Percentiles rank a stretch among this genome's conserved stretches.
phyloP scores from a whole-genome alignment of 108 stramenopile genomes.

The Epipyxis sp. region DNA sequence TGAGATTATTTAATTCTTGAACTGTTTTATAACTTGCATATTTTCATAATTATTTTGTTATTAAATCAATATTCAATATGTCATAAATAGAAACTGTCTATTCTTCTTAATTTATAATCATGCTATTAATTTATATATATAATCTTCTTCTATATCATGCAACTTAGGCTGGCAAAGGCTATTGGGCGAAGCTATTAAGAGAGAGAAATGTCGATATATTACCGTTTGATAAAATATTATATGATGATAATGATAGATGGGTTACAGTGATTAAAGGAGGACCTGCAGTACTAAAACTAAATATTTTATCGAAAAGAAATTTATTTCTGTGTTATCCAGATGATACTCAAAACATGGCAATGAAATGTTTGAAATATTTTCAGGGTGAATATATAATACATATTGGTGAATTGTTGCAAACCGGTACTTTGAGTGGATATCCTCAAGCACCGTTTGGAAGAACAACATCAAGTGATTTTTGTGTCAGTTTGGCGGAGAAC shows the following conservation, averaged over 20 bases:
- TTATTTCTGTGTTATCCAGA: constrained; percentile 49
- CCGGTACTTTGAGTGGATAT: not conserved
- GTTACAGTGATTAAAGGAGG: constrained; percentile 38
- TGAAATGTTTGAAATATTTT: constrained; percentile 36
- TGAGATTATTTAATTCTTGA: no score
- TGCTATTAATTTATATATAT: no score
- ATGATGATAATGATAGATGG: constrained; percentile 10
- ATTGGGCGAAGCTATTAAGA: constrained; percentile 55
- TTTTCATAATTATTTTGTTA: no score
- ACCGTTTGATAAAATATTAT: constrained; percentile 43
- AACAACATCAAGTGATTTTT: not conserved
- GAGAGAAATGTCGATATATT: constrained; percentile 46
- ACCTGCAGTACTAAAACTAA: constrained; percentile 31
- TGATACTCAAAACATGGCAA: constrained; percentile 24
- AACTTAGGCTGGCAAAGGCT: no score
- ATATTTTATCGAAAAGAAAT: constrained; percentile 2
- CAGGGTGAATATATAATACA: constrained; percentile 32
- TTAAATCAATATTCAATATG: no score
- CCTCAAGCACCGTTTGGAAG: not conserved
- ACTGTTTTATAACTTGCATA: no score
- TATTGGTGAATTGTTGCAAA: constrained; percentile 39
- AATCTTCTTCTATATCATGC: no score
- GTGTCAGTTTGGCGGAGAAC: not conserved
- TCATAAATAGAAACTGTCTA: no score
- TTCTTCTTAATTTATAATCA: no score